Evolutionary conservation across 768 basidiomycete genomes (phyloP).

Genomic region (Macrolepiota dolichaula): DNA sequence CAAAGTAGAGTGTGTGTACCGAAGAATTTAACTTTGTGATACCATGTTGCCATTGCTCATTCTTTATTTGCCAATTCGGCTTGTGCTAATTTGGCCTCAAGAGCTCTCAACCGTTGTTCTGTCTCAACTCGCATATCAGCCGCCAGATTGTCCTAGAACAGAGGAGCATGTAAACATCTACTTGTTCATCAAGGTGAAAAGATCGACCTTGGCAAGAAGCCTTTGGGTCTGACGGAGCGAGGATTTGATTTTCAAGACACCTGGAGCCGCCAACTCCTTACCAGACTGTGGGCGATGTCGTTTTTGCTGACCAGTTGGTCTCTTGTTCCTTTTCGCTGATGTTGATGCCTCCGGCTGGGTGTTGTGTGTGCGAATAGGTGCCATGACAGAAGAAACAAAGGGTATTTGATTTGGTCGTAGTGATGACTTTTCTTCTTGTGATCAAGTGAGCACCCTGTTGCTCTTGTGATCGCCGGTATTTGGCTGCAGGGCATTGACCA

Average conservation of each 20-base stretch:
- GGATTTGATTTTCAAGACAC: slow-evolving; percentile 86
- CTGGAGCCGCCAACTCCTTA: slow-evolving; percentile 42
- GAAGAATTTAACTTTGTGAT: slow-evolving; percentile 94
- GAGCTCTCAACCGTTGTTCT: slow-evolving; percentile 70
- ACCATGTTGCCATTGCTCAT: slow-evolving; percentile 68
- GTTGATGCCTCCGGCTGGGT: slow-evolving; percentile 22
- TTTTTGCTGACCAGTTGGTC: slow-evolving; percentile 20
- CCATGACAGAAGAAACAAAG: slow-evolving; percentile 16
- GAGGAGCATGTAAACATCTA: not conserved
- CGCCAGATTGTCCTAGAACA: slow-evolving; percentile 67
- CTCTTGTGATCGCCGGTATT: slow-evolving; percentile 11
- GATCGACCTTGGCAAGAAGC: slow-evolving; percentile 69
- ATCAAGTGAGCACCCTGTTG: not conserved
- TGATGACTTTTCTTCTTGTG: not conserved
- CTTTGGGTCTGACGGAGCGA: slow-evolving; percentile 79
- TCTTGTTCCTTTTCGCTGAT: slow-evolving; percentile 15
- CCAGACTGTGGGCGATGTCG: slow-evolving; percentile 21
- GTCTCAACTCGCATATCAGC: slow-evolving; percentile 81
- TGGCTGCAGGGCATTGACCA: slow-evolving; percentile 15
- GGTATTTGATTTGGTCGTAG: not conserved
- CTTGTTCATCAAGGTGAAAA: not conserved
- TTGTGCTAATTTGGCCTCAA: slow-evolving; percentile 69
- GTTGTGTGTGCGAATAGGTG: slow-evolving; percentile 22
- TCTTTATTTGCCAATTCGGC: slow-evolving; percentile 67
- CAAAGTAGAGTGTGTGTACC: slow-evolving; percentile 44